phyloP scores from a whole-genome alignment of 1,139 yeast species.

The Candida glucosophila region DNA sequence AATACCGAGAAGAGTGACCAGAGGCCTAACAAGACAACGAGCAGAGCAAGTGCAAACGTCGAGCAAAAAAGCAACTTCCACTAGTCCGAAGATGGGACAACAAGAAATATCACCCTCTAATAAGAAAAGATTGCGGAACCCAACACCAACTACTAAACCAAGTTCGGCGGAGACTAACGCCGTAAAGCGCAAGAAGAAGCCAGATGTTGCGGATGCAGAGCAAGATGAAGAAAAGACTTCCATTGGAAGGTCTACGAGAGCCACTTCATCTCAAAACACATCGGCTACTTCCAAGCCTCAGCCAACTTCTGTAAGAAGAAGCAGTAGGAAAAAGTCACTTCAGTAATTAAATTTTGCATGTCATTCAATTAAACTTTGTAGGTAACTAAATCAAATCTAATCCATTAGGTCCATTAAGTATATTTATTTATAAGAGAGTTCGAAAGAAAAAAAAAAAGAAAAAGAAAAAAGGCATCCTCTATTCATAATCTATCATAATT shows the following conservation, averaged over 20 bases:
- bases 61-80: slow-evolving; percentile 21
- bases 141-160: slow-evolving; percentile 6
- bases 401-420: too few relatives aligned
- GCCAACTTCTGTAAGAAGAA: slow-evolving; percentile 16
- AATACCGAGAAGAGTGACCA: slow-evolving; percentile 7
- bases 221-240: slow-evolving; percentile 7
- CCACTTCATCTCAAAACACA: slow-evolving; percentile 7
- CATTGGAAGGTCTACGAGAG: slow-evolving; percentile 5
- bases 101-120: slow-evolving; percentile 8
- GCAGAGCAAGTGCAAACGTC: slow-evolving; percentile 5
- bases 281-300: slow-evolving; percentile 8
- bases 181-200: slow-evolving; percentile 15
- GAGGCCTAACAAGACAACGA: slow-evolving; percentile 5
- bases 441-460: too few relatives aligned
- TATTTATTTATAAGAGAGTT: too few relatives aligned
- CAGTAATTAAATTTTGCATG: too few relatives aligned
- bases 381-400: too few relatives aligned
- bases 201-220: too few relatives aligned
- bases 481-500: too few relatives aligned
- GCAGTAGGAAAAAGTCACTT: slow-evolving; percentile 19
- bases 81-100: slow-evolving; percentile 14
- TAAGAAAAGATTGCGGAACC: slow-evolving; percentile 9
- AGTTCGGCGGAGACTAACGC: slow-evolving; percentile 4
- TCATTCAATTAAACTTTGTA: too few relatives aligned
- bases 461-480: too few relatives aligned